Evolutionary conservation across 2,329 filamentous ascomycete genomes (phyloP).

Genomic region (Talaromyces sp.): DNA sequence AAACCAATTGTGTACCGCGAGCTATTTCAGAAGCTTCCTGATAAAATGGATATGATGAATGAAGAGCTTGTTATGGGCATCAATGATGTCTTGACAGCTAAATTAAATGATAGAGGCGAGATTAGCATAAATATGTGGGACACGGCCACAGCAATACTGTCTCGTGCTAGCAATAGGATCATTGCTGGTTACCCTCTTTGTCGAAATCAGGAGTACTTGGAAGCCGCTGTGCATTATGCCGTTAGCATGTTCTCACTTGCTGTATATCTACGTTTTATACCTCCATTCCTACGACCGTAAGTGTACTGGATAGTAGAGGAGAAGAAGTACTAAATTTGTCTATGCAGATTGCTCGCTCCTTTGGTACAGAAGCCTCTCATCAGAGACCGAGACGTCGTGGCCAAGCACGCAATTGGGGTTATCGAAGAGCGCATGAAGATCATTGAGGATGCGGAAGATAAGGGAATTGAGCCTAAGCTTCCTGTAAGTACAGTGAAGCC

Average conservation of each 20-base stretch:
- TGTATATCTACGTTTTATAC: not conserved
- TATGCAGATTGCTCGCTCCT: not conserved
- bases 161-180: not conserved
- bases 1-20: not conserved
- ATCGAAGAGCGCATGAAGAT: not conserved
- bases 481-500: not conserved
- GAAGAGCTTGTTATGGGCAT: not conserved
- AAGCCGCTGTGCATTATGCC: not conserved
- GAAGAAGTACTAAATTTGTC: not conserved
- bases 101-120: not conserved
- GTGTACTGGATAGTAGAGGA: not conserved
- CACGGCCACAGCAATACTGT: not conserved
- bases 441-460: not conserved
- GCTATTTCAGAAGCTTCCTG: not conserved
- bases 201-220: not conserved
- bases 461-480: not conserved
- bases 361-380: not conserved
- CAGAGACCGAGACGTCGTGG: not conserved
- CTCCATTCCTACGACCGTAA: not conserved
- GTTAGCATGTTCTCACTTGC: not conserved
- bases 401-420: not conserved
- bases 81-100: not conserved
- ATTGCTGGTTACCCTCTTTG: not conserved
- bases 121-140: not conserved
- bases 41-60: conserved; percentile 1